Evolutionary conservation across 805 yeast species (phyloP), one percentile per base, ranked within the genome.

Genomic region (Sugiyamaella smithiae): DNA sequence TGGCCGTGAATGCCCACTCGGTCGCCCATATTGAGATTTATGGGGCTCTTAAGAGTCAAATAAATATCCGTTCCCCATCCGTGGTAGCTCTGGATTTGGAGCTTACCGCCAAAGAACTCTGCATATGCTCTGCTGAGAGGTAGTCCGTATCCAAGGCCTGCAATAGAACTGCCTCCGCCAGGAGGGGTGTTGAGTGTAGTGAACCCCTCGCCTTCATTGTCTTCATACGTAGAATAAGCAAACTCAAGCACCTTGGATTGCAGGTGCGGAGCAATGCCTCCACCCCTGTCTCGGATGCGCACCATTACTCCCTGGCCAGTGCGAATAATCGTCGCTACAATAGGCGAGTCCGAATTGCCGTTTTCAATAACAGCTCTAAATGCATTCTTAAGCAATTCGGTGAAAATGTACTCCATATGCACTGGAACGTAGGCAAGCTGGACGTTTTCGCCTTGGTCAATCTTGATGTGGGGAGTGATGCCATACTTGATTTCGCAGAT

Each of bases 141-240:
- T 48, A 91, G 67, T 0, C 99, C 99, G 63, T 88, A 91, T 0
- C 98, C 98, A 86, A 93, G 85, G 0, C 99, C 99, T 0, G 97
- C 96, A 29, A 91, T 77, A 19, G 75, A 74, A 40, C 74, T 72
- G 1, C 86, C 84, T 1, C 84, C 84, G 1, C 89, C 90, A 0
- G 89, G 90, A 28, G 85, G 82, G 24, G 78, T 78, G 58, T 85
- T 84, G 48, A 82, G 66, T 0, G 86, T 81, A n/a, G 64, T 50
- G 65, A 73, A 57, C 56, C 72, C 73, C 58, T 68, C 85, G 3
- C 80, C 81, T 50, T 80, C 84, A 17, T 74, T 72, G 4, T 66
- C 65, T 42, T 81, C 82, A 51, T 82, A 89, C 0, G 96, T 88
- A 1, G 95, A 77, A 67, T 85, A 91, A 3, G 96, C 84, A 67